Conservation (phyloP, 148 eudicot species). For the Bassia scoparia region DNA sequence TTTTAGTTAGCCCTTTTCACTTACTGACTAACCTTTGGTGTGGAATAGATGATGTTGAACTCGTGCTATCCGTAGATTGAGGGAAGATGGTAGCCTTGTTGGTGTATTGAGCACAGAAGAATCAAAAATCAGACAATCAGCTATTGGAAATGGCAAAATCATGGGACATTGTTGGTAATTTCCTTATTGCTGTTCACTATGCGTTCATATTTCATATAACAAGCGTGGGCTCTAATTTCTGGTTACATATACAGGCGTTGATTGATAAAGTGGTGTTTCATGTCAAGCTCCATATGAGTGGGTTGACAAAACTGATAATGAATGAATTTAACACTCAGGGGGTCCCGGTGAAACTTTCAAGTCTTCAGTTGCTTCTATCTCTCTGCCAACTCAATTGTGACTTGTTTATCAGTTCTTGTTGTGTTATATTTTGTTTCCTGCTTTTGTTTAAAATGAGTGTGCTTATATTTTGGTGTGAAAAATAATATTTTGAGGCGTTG, state of each 20-base stretch:
- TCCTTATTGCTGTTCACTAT: neutral
- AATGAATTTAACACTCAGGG: slow-evolving; percentile 57
- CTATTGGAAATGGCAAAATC: slow-evolving; percentile 80
- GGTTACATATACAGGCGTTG: slow-evolving; percentile 56
- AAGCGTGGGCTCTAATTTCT: slow-evolving; percentile 1
- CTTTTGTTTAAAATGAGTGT: slow-evolving; percentile 31
- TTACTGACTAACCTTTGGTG: slow-evolving; percentile 11
- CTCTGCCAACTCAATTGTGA: neutral
- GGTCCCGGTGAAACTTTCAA: slow-evolving; percentile 49
- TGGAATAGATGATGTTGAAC: slow-evolving; percentile 91
- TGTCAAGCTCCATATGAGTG: slow-evolving; percentile 83
- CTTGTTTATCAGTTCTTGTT: neutral
- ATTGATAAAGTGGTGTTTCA: slow-evolving; percentile 78
- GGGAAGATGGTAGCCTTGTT: slow-evolving; percentile 96
- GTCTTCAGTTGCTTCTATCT: slow-evolving; percentile 37
- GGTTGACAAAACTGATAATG: slow-evolving; percentile 63
- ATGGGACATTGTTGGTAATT: slow-evolving; percentile 92
- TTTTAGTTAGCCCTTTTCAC: neutral
- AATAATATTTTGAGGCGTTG: slow-evolving; percentile 83
- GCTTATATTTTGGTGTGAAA: slow-evolving; percentile 96
- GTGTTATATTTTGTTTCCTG: neutral
- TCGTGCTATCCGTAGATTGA: slow-evolving; percentile 85
- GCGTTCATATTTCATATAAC: neutral
- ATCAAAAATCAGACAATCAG: slow-evolving; percentile 67
- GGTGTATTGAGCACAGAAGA: slow-evolving; percentile 94